Evolutionary conservation across 177 flowering plant genomes (phyloP).

Genomic region (Telopea speciosissima): DNA sequence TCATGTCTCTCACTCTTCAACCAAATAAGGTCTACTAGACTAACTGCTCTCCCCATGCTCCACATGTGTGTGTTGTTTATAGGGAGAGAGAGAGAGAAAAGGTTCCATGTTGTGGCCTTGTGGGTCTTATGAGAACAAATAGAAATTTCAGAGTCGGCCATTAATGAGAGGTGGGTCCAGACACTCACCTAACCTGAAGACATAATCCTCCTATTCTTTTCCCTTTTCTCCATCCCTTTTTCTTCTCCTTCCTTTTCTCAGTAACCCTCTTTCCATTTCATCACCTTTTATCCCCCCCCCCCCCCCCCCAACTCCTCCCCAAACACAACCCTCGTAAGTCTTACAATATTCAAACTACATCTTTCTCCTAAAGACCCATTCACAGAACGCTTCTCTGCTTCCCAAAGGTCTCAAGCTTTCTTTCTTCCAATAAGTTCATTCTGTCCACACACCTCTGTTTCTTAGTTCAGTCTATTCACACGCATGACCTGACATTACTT

Average conservation of each 20-base stretch:
- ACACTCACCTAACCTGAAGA: constrained; percentile 10
- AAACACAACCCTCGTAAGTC: no score
- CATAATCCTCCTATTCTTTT: not conserved
- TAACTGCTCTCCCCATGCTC: not conserved
- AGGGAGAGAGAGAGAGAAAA: not conserved
- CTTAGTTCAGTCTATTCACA: constrained; percentile 7
- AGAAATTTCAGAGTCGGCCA: constrained; percentile 8
- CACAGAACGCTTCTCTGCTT: constrained; percentile 21
- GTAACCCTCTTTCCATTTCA: not conserved
- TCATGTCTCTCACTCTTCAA: not conserved
- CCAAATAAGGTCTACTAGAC: not conserved
- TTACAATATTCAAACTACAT: not conserved
- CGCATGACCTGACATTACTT: constrained; percentile 4
- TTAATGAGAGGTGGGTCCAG: constrained; percentile 7
- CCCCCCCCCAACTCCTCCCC: no score
- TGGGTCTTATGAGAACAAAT: constrained; percentile 2
- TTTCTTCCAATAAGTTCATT: constrained; percentile 12
- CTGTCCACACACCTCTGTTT: constrained; percentile 5
- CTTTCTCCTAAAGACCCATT: constrained; percentile 18
- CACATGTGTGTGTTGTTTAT: not conserved
- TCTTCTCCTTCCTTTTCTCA: not conserved
- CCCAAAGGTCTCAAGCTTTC: not conserved
- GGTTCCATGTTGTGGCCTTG: not conserved
- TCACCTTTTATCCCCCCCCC: not conserved
- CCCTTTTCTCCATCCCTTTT: not conserved